Evolutionary conservation across 352 stramenopile species (phyloP), one percentile per base, ranked within the genome.

Genomic region (Albugo laibachii): DNA sequence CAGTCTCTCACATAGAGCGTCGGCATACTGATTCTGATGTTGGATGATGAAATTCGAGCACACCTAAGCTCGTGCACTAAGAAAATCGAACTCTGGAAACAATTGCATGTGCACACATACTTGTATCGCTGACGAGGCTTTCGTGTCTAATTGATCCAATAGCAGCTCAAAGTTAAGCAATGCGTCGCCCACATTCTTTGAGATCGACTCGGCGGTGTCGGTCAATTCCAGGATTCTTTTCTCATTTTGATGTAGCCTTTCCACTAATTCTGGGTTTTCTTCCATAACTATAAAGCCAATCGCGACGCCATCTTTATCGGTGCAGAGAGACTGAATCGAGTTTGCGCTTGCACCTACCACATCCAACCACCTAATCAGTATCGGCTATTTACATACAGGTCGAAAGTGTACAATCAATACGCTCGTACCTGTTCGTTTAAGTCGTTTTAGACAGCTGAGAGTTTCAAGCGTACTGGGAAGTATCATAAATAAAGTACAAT

Each of bases 271-370:
- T 14, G 80, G 62, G 49, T 91, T 91, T 47, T 87, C 74, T 52
- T 91, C 77, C n/a, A 69, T 77, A 14, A 83, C 76, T 46, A 91
- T 83, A 59, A 91, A 86, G 5, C 77, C 77, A 57, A 91, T 91
- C 35, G 86, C 63, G 1, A 91, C 74, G 11, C 77, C 77, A 20
- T 91, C 74, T 27, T 71, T 66, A 55, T 91, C 75, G 8, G 69
- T 86, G 49, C 72, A 86, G 13, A 91, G 61, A 57, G 77, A 91
- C 39, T 91, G 80, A 48, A 91, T 79, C 14, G 72, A 85, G 11
- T 88, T 69, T 2, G 72, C 49, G 41, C 66, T 79, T n/a, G 72
- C 77, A 46, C 76, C 76, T 85, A 52, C 50, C 27, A 49, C n/a
- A 51, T 34, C 38, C 27, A 47, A 2, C 19, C 49, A 20, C 35